Conservation (phyloP, 495 filamentous ascomycete genomes). For the Aspergillus diversus region DNA sequence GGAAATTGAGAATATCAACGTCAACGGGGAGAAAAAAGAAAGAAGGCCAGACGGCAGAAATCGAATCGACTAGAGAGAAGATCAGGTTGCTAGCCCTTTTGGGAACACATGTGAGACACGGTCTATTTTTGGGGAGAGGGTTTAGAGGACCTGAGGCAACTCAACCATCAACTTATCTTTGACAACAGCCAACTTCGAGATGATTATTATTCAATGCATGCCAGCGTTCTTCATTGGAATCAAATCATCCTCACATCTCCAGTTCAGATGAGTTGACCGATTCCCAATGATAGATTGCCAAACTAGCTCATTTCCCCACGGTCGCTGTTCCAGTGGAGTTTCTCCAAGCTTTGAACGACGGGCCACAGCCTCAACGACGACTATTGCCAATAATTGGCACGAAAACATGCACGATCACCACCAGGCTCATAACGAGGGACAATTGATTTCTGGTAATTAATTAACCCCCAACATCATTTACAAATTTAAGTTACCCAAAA, state of each 20-base stretch:
- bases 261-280: background rate
- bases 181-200: constrained; percentile 5
- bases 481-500: background rate
- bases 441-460: constrained; percentile 1
- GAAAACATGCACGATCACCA: constrained; percentile 8
- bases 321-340: constrained; percentile 7
- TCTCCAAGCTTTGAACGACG: background rate
- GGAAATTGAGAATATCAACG: constrained; percentile 29
- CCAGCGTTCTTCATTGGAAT: background rate
- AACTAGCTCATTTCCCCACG: background rate
- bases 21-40: constrained; percentile 11
- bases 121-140: constrained; percentile 26
- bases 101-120: constrained; percentile 28
- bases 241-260: background rate
- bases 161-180: constrained; percentile 7
- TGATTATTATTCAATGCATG: background rate
- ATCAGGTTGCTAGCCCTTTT: constrained; percentile 25
- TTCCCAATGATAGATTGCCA: background rate
- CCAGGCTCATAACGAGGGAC: background rate
- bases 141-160: too few relatives aligned
- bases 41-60: constrained; percentile 17
- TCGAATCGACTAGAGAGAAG: constrained; percentile 16
- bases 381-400: constrained; percentile 26
- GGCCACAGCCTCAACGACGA: constrained; percentile 6
- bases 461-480: constrained; percentile 14